Evolutionary conservation across 1,284 basidiomycete genomes (phyloP).

Genomic region (Sanghuangporus weigelae): DNA sequence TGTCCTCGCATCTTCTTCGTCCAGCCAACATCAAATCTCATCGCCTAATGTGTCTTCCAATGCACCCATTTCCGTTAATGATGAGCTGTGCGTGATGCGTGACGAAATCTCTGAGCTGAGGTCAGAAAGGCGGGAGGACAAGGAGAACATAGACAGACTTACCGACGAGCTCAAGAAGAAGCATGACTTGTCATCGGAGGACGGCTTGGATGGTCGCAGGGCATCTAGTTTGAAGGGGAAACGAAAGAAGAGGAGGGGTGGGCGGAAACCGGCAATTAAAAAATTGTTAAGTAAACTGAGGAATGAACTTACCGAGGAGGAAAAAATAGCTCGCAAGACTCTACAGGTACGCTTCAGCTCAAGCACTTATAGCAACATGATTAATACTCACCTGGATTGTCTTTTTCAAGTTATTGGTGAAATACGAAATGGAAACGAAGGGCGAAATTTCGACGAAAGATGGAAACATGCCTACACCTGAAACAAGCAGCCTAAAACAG

Average conservation of each 20-base stretch:
- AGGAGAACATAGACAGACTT: no score
- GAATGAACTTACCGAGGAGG: not conserved
- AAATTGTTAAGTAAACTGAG: not conserved
- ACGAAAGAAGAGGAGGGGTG: not conserved
- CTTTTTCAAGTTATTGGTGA: not conserved
- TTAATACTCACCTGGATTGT: not conserved
- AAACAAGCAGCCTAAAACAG: not conserved
- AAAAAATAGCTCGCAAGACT: not conserved
- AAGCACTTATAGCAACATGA: not conserved
- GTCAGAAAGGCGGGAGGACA: no score
- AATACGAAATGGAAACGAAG: not conserved
- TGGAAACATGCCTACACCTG: not conserved
- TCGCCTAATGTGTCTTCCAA: not conserved
- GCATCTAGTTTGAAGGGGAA: not conserved
- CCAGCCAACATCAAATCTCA: not conserved
- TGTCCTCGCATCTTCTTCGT: not conserved
- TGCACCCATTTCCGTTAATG: not conserved
- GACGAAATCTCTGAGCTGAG: no score
- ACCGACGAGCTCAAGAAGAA: not conserved
- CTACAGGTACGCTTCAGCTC: not conserved
- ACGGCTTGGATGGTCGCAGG: not conserved
- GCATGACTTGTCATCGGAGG: not conserved
- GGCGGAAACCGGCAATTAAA: not conserved
- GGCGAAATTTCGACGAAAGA: no score
- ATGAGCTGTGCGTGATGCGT: no score